Base-by-base conservation (phyloP, 2,329 filamentous ascomycete species). In the Fusarium torulosum region DNA sequence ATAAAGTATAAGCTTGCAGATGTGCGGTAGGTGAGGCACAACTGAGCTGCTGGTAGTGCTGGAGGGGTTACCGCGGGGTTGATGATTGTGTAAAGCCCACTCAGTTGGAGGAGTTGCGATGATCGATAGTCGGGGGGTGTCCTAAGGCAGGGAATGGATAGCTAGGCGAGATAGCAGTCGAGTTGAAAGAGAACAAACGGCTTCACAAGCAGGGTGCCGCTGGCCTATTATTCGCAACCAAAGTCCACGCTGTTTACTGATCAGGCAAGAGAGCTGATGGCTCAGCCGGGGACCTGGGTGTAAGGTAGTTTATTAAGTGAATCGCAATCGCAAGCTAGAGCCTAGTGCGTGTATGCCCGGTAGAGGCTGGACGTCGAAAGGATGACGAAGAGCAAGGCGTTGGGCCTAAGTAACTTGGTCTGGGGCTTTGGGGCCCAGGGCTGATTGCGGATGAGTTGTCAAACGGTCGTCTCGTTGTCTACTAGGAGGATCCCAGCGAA, bases 401-500 rank as follows among this genome's bases (percentile, higher is more conserved):
- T 70, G 59, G 66, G 66, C 68, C 70, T 61, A 63, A 58, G 70
- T 70, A 72, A 71, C 66, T 72, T 68, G 40, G 61, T 72, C 72
- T 71, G 72, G 72, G 71, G 71, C 72, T 72, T 67, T 69, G 70
- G 70, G 63, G 70, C 47, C 64, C 66, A 72, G 74, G 74, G 75
- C 75, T 72, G 75, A 74, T 72, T 70, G 59, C 59, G 69, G 63
- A 67, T 75, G 76, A 76, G 73, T 77, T 78, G 75, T 77, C 74
- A 76, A 70, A 77, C 76, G 66, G 73, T 69, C 66, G 74, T 76
- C 73, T 77, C 70, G 76, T 71, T 70, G 71, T 75, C 73, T 79
- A 76, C 80, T 75, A 73, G 80, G 79, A 78, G 71, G 73, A 81
- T 78, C 80, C 79, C 73, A 72, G 79, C 67, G 73, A 62, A 61